Evolutionary conservation across 345 rosid genomes (phyloP), one percentile per base, ranked within the genome.

Genomic region (Eucalyptus cloeziana): DNA sequence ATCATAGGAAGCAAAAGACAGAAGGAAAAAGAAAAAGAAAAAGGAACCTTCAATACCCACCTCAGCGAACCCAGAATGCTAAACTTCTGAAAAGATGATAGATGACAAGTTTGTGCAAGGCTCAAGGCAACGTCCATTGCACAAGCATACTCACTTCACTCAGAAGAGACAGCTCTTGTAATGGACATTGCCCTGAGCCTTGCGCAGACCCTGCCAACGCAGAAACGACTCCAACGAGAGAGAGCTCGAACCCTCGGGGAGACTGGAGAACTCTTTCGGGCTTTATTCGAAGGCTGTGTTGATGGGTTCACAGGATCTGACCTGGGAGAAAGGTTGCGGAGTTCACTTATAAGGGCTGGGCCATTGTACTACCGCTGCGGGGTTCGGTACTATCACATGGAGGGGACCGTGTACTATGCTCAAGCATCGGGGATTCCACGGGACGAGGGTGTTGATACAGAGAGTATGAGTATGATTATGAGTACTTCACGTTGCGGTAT

Each of bases 151-250:
- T 64, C 76, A 64, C 71, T 64, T 64, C 31, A 7, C 21, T 40
- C 13, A 40, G 47, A 40, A 40, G 85, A 40, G 85, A 37, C 14
- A 6, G 85, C 47, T 76, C 30, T 25, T 21, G 85, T 40, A 76
- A 76, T 76, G 95, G 91, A 76, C 86, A 49, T 93, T 7, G 93
- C 8, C 47, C 14, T 10, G 85, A 40, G 85, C 85, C 85, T 76
- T 76, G 85, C 30, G 85, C 85, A 76, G 47, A 76, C 85, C 47
- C 85, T 76, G 85, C 85, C 85, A 76, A 76, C 85, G 76, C 21
- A 64, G 33, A n/a, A 15, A 64, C 40, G 10, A 64, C 37, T 25
- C 76, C 76, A 64, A n/a, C 9, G 69, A 62, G 69, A n/a, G 76
- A n/a, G 76, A 7, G 40, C 40, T n/a, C 37, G 40, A 16, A 64